Evolutionary conservation across 1,139 yeast species (phyloP).

Genomic region (Blastobotrys petasosporus): DNA sequence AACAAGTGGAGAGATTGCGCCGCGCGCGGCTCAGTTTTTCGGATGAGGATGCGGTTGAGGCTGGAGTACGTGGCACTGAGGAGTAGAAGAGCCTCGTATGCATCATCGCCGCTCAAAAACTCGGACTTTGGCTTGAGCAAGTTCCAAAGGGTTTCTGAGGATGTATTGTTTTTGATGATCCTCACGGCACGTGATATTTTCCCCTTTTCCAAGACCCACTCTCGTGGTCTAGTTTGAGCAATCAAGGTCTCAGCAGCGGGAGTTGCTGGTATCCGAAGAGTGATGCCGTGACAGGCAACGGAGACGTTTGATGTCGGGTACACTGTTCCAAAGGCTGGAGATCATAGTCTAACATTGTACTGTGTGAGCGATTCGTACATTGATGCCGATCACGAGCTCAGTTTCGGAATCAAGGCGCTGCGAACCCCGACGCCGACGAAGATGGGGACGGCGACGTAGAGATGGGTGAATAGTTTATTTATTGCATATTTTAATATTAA

Average conservation of each 20-base stretch:
- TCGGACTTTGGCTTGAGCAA: conserved; percentile 65
- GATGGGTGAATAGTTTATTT: too few relatives aligned
- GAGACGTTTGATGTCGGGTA: conserved; percentile 53
- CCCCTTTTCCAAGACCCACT: conserved; percentile 70
- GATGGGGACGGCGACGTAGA: conserved; percentile 29
- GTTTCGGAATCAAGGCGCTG: conserved; percentile 43
- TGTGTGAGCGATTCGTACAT: conserved; percentile 85
- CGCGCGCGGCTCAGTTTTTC: too few relatives aligned
- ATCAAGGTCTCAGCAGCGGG: conserved; percentile 71
- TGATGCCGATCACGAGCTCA: conserved; percentile 82
- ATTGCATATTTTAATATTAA: too few relatives aligned
- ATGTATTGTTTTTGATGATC: conserved; percentile 67
- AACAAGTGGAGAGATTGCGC: too few relatives aligned
- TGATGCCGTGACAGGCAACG: conserved; percentile 47
- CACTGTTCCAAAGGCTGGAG: conserved; percentile 55
- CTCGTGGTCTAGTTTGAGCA: conserved; percentile 87
- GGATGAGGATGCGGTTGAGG: too few relatives aligned
- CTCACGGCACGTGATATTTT: conserved; percentile 65
- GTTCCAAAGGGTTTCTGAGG: conserved; percentile 78
- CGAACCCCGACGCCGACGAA: conserved; percentile 21
- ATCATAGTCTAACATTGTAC: conserved; percentile 63
- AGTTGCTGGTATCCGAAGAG: conserved; percentile 69
- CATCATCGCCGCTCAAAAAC: conserved; percentile 78
- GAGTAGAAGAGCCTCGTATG: conserved; percentile 57
- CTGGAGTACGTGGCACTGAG: too few relatives aligned